Percentiles rank a stretch among this genome's conserved stretches.
Conservation (phyloP, 2,329 filamentous ascomycete species). For the Cladosporium phlei region DNA sequence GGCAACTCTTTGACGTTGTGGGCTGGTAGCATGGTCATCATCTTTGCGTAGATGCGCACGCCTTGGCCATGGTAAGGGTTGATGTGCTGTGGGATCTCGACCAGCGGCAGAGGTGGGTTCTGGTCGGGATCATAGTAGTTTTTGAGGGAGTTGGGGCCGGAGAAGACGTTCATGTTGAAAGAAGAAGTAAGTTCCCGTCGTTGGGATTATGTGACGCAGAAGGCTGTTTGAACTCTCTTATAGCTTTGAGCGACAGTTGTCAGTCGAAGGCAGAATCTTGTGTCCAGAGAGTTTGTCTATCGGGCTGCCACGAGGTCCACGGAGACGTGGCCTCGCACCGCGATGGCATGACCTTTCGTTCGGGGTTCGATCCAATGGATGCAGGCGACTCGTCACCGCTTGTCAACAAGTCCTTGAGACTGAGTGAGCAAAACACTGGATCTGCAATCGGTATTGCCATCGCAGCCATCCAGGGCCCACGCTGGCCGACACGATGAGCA, state of each 20-base stretch:
- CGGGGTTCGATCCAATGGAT: too few relatives aligned
- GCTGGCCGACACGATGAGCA: too few relatives aligned
- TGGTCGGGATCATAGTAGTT: conserved; percentile 58
- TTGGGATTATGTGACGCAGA: not conserved
- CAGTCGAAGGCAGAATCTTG: too few relatives aligned
- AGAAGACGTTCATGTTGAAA: conserved; percentile 49
- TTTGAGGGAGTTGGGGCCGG: conserved; percentile 52
- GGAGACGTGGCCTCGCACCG: not conserved
- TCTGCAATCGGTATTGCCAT: too few relatives aligned
- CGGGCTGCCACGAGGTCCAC: too few relatives aligned
- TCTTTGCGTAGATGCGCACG: conserved; percentile 61
- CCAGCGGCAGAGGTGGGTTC: conserved; percentile 55
- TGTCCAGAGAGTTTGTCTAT: too few relatives aligned
- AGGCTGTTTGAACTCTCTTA: not conserved
- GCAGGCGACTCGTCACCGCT: too few relatives aligned
- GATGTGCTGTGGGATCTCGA: conserved; percentile 54
- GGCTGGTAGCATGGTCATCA: conserved; percentile 61
- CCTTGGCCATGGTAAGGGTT: conserved; percentile 56
- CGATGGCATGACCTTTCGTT: not conserved
- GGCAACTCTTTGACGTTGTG: conserved; percentile 63
- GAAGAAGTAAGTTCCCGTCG: not conserved
- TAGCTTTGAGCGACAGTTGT: not conserved
- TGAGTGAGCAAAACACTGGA: too few relatives aligned
- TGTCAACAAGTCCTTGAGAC: too few relatives aligned
- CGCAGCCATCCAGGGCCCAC: too few relatives aligned